Conservation (phyloP, 2,329 filamentous ascomycete species). For the Fusarium nelsonii region DNA sequence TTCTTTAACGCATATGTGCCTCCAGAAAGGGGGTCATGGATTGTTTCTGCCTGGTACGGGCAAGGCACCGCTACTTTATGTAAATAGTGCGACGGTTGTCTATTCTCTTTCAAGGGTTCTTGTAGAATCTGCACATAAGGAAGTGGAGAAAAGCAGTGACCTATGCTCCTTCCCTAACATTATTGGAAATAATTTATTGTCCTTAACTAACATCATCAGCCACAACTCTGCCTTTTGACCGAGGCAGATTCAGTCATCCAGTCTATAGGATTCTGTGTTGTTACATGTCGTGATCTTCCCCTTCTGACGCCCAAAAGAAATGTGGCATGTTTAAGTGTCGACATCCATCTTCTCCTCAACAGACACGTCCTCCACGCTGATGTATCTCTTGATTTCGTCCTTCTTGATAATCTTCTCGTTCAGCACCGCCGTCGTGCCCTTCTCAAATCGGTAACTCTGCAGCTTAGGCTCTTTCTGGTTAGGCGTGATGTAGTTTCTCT, state of each 20-base stretch:
- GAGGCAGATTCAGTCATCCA: constrained; percentile 34
- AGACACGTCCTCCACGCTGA: constrained; percentile 88
- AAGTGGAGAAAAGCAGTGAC: constrained; percentile 1
- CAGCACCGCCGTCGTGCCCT: constrained; percentile 93
- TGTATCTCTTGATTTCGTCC: constrained; percentile 93
- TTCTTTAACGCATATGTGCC: constrained; percentile 38
- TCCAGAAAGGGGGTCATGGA: constrained; percentile 12
- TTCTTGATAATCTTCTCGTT: constrained; percentile 97
- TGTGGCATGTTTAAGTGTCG: constrained; percentile 61
- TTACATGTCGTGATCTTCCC: constrained; percentile 44
- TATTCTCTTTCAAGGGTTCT: constrained; percentile 37
- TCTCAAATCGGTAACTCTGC: constrained; percentile 89
- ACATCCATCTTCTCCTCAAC: constrained; percentile 78
- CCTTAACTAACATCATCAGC: constrained; percentile 4
- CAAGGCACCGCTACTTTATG: constrained; percentile 16
- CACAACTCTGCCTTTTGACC: constrained; percentile 20
- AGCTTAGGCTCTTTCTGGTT: constrained; percentile 93
- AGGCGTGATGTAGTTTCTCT: constrained; percentile 92
- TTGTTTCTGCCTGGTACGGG: constrained; percentile 18
- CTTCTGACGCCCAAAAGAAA: constrained; percentile 26
- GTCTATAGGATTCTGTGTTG: constrained; percentile 42
- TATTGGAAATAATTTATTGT: constrained; percentile 29
- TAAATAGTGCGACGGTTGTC: constrained; percentile 1
- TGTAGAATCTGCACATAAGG: constrained; percentile 28
- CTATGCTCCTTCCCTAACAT: constrained; percentile 1